These are phyloP conservation scores for Novymonas esmeraldas DNA, from an alignment of 208 protist species.

Conservation along the genomic window DNA sequence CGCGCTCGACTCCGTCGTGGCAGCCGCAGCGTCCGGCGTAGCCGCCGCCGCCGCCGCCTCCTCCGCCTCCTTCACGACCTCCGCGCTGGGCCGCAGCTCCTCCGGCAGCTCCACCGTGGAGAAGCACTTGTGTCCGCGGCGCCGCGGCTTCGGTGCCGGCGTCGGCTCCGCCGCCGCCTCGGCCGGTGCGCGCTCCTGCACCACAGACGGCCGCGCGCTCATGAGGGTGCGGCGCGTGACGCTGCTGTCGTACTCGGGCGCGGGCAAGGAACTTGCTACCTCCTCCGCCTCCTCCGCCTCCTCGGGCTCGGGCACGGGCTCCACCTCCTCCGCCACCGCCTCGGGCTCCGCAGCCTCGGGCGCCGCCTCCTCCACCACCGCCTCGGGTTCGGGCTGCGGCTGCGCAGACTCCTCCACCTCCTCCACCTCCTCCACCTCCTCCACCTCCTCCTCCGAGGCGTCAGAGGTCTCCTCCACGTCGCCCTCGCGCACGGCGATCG, in stretches of 20 bases:
- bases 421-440: constrained; percentile 8
- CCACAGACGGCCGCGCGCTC: background rate
- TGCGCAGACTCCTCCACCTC: constrained; percentile 3
- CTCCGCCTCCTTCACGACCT: constrained; percentile 4
- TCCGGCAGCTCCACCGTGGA: constrained; percentile 25
- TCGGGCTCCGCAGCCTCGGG: background rate
- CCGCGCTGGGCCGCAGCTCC: constrained; percentile 17
- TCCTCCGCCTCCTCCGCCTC: background rate
- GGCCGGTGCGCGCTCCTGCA: background rate
- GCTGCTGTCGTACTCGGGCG: constrained; percentile 14
- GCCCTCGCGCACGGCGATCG: constrained; percentile 22
- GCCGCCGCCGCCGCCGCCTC: background rate
- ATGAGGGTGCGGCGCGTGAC: constrained; percentile 8
- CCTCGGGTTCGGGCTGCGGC: too few species aligned
- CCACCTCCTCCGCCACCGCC: background rate
- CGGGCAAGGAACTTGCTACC: constrained; percentile 6
- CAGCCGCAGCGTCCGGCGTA: background rate
- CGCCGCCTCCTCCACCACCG: constrained; percentile 11
- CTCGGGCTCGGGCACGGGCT: background rate
- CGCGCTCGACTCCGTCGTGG: background rate
- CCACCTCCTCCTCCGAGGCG: background rate
- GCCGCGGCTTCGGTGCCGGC: constrained; percentile 11
- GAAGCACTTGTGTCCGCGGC: constrained; percentile 29
- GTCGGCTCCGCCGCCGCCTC: background rate
- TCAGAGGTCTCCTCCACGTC: background rate